Conservation (phyloP, 2,329 filamentous ascomycete species). For the Botrytis sinoallii region DNA sequence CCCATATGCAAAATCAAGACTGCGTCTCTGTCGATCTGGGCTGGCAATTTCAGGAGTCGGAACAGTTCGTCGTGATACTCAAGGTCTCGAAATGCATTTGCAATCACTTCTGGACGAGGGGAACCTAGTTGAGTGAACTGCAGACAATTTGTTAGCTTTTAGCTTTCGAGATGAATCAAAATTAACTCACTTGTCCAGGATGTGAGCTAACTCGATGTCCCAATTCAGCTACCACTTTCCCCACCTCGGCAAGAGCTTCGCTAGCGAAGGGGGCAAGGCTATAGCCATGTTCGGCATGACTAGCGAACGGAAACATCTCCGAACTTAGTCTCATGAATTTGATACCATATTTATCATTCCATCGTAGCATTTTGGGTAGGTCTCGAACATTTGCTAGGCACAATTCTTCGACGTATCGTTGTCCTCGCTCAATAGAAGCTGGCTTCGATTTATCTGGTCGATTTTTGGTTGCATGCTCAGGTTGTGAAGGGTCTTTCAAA, state of each 20-base stretch:
- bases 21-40: slow-evolving; percentile 77
- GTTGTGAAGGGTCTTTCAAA: slow-evolving; percentile 68
- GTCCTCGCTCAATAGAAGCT: slow-evolving; percentile 63
- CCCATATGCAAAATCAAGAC: slow-evolving; percentile 96
- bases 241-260: slow-evolving; percentile 71
- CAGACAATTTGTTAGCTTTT: not conserved
- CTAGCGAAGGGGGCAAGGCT: slow-evolving; percentile 79
- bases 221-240: slow-evolving; percentile 70
- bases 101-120: slow-evolving; percentile 72
- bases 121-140: slow-evolving; percentile 85
- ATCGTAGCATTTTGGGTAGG: slow-evolving; percentile 78
- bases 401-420: slow-evolving; percentile 70
- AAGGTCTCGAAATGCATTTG: slow-evolving; percentile 74
- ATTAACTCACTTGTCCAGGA: slow-evolving; percentile 61
- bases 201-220: slow-evolving; percentile 87
- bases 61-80: slow-evolving; percentile 88
- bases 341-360: slow-evolving; percentile 91
- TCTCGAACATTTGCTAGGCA: slow-evolving; percentile 81
- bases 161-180: not conserved
- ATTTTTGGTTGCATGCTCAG: slow-evolving; percentile 82
- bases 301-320: slow-evolving; percentile 97
- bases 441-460: slow-evolving; percentile 72
- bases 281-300: slow-evolving; percentile 83
- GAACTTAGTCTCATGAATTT: slow-evolving; percentile 89
- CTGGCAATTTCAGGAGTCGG: slow-evolving; percentile 69